A percentile compares a stretch with the other conserved stretches of the same genome.
phyloP scores from a whole-genome alignment of 2,329 filamentous ascomycete genomes.

The Lomentospora prolificans region DNA sequence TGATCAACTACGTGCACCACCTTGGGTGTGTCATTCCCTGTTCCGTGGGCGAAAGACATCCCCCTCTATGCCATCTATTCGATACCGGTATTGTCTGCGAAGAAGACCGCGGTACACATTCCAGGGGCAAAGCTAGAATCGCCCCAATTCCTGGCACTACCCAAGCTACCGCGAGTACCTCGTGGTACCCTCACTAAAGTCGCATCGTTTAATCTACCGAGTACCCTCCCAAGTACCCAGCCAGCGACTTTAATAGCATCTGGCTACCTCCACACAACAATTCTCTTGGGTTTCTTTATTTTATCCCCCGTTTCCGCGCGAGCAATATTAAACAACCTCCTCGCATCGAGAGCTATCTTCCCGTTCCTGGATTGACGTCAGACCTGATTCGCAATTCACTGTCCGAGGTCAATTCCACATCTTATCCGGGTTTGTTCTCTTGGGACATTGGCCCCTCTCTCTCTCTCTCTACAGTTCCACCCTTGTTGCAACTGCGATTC shows the following conservation, averaged over 20 bases:
- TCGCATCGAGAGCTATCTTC: not conserved
- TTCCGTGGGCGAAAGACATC: not conserved
- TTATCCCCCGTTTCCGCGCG: not conserved
- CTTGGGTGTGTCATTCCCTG: not conserved
- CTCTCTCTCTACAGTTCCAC: not conserved
- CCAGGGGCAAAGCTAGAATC: not conserved
- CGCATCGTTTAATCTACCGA: slow-evolving; percentile 3
- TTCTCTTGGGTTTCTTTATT: not conserved
- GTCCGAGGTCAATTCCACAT: not conserved
- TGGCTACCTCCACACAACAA: not conserved
- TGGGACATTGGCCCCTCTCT: not conserved
- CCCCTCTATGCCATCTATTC: not conserved
- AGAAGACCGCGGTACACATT: not conserved
- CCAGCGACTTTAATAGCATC: slow-evolving; percentile 4
- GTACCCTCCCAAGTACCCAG: not conserved
- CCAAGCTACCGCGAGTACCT: not conserved
- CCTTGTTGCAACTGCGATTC: not conserved
- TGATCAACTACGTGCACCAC: not conserved
- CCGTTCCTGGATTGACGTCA: slow-evolving; percentile 3
- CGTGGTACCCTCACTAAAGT: not conserved
- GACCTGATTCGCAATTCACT: not conserved
- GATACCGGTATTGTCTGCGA: not conserved
- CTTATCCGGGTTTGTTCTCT: not conserved
- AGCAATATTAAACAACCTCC: slow-evolving; percentile 1
- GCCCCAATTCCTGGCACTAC: no score